These are phyloP conservation scores for Mycena haematopus DNA, from an alignment of 768 basidiomycete genomes.

Conservation along the genomic window DNA sequence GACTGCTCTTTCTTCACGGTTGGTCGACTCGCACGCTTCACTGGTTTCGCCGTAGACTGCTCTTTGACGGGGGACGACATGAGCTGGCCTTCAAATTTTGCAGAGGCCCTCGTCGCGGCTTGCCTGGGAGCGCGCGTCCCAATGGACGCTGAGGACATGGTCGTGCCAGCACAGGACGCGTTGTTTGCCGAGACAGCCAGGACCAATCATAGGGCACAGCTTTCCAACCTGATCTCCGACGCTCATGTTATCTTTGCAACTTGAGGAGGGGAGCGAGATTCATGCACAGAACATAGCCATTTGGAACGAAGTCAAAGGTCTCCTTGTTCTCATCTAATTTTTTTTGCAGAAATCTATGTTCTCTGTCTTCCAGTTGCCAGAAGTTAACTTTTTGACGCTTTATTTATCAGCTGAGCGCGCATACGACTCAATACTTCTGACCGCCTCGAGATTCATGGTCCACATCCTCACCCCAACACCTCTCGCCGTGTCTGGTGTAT, in stretches of 20 bases:
- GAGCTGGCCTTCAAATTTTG: constrained; percentile 27
- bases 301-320: background rate
- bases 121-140: constrained; percentile 16
- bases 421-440: too few relatives aligned
- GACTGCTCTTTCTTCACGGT: background rate
- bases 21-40: constrained; percentile 12
- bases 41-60: background rate
- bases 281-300: background rate
- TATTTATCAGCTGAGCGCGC: too few relatives aligned
- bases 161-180: background rate
- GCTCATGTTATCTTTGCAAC: too few relatives aligned
- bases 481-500: background rate
- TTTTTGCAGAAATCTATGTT: background rate
- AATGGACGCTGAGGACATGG: constrained; percentile 6
- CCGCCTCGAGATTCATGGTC: constrained; percentile 16
- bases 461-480: background rate
- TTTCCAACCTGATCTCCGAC: too few relatives aligned
- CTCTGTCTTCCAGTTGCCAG: background rate
- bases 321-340: background rate
- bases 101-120: constrained; percentile 27
- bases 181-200: too few relatives aligned
- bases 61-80: constrained; percentile 19
- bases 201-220: too few relatives aligned
- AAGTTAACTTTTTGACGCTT: too few relatives aligned
- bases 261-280: background rate